Base-by-base conservation (phyloP, 164 flowering plant species). In the Chloranthus sessilifolius region DNA sequence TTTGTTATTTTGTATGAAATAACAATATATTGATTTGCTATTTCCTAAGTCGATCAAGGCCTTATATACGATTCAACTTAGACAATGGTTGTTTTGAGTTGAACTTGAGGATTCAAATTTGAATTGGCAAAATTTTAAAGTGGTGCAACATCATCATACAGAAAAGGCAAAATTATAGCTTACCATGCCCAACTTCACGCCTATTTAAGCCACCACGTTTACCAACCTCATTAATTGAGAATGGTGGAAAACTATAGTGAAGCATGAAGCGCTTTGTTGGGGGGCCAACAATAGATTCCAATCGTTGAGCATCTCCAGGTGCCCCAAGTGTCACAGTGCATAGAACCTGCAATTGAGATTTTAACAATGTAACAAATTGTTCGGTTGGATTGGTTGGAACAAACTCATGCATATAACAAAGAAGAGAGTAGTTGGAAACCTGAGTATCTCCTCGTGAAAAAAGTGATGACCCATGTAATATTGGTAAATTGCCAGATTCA, bases 171-270 rank as follows among this genome's bases (percentile, higher is more conserved):
- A 34, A 28, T 19, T 21, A n/a, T 1, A 46, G 50, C 67, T 74
- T 65, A 88, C 98, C 99, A 75, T 92, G 99, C 16, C 99, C 99
- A 73, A 92, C 95, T 77, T 92, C 99, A 53, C 99, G 95, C 62
- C 99, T 77, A 58, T 88, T 92, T 47, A 92, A 58, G 57, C 95
- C 95, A 75, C 53, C 74, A 66, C 83, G 71, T 78, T 88, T 88
- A 20, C 89, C 97, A 55, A 92, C 91, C 77, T 92, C 99, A 81
- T 92, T 88, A 37, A 81, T 92, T 19, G 82, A 86, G 60, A 72
- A 92, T 50, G 99, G 97, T 20, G 99, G 99, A 61, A 92, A 92
- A 68, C 82, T 84, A 56, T 92, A 92, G 56, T 92, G 99, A 70
- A 92, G 99, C 99, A 92, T 92, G 74, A 92, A 92, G 43, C 91